Conservation (phyloP, 2,329 filamentous ascomycete species). For the Sphaceloma murrayae region DNA sequence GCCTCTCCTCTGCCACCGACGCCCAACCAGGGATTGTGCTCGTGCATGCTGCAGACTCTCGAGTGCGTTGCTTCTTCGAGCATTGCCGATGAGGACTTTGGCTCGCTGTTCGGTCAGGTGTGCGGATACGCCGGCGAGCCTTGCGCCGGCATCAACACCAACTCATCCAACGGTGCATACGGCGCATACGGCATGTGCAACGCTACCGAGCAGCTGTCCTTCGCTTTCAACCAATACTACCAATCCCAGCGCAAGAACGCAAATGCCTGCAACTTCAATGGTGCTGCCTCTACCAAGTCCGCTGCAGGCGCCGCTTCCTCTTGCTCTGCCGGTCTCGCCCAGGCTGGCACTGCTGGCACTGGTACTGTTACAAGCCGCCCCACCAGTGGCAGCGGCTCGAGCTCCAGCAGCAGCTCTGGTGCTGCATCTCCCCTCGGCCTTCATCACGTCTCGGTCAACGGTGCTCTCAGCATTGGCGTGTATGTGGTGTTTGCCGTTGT, state of each 20-base stretch:
- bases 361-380: conserved; percentile 45
- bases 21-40: conserved; percentile 69
- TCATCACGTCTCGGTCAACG: conserved; percentile 35
- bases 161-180: conserved; percentile 59
- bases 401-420: conserved; percentile 23
- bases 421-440: conserved; percentile 37
- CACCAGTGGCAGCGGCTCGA: conserved; percentile 27
- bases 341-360: conserved; percentile 53
- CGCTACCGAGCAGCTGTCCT: conserved; percentile 59
- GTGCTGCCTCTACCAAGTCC: conserved; percentile 50
- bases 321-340: conserved; percentile 51
- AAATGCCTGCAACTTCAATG: conserved; percentile 61
- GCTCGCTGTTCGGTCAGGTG: conserved; percentile 62
- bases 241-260: conserved; percentile 41
- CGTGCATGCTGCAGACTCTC: conserved; percentile 71
- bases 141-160: conserved; percentile 60
- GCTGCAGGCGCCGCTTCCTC: conserved; percentile 37
- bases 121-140: conserved; percentile 49
- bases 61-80: conserved; percentile 56
- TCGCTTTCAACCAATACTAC: conserved; percentile 67
- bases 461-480: conserved; percentile 39
- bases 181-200: conserved; percentile 73
- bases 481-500: conserved; percentile 43
- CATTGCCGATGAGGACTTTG: conserved; percentile 51
- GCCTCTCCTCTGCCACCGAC: conserved; percentile 63